These are phyloP conservation scores for Xylaria sp. DNA, from an alignment of 2,329 filamentous ascomycete genomes.

Conservation along the genomic window DNA sequence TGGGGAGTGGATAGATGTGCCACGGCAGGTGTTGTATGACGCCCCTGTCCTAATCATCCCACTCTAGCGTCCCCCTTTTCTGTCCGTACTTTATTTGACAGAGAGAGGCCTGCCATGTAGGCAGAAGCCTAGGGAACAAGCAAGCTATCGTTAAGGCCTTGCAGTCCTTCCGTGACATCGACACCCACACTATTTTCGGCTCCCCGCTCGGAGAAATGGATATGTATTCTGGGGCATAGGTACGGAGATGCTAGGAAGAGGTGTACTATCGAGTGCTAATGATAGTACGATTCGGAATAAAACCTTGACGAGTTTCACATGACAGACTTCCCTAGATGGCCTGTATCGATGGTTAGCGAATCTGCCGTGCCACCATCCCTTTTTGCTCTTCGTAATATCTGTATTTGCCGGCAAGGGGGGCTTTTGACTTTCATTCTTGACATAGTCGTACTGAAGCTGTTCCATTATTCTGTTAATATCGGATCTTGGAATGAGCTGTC, in stretches of 20 bases:
- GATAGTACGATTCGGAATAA: not conserved
- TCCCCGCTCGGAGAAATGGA: slow-evolving; percentile 4
- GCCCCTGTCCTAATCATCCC: slow-evolving; percentile 10
- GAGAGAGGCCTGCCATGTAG: too few species aligned
- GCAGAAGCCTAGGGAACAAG: not conserved
- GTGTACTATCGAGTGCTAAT: not conserved
- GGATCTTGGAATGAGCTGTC: not conserved
- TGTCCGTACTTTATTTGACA: slow-evolving; percentile 2
- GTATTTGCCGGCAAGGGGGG: not conserved
- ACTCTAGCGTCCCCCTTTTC: slow-evolving; percentile 1
- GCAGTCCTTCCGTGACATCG: not conserved
- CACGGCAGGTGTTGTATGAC: slow-evolving; percentile 6
- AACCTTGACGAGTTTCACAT: not conserved
- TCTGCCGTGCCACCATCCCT: not conserved
- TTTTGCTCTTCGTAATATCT: not conserved
- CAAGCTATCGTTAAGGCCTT: not conserved
- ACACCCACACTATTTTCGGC: slow-evolving; percentile 1
- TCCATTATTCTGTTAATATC: not conserved
- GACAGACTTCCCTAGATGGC: not conserved
- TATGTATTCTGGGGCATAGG: slow-evolving; percentile 1
- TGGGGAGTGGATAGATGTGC: slow-evolving; percentile 4
- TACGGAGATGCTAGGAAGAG: not conserved
- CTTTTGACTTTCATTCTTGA: too few species aligned
- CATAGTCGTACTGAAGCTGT: not conserved
- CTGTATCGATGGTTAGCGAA: not conserved